phyloP scores from a whole-genome alignment of 371 early-diverging fungal species.

The Blakeslea trispora region DNA sequence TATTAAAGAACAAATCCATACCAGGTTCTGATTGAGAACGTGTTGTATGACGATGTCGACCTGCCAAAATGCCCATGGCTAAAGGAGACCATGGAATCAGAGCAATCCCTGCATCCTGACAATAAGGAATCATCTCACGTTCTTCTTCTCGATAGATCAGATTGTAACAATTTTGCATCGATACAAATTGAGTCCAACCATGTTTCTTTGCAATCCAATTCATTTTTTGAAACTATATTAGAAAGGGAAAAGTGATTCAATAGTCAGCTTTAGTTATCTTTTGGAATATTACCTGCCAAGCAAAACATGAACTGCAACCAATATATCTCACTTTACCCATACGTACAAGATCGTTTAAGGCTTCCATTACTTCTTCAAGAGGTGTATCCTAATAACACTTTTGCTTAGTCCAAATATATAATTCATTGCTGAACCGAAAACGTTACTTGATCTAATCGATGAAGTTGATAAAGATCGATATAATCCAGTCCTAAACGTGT shows the following conservation, averaged over 20 bases:
- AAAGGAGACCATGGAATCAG: conserved; percentile 58
- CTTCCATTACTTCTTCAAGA: conserved; percentile 57
- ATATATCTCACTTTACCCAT: conserved; percentile 54
- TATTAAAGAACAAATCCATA: conserved; percentile 1
- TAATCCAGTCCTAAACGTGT: conserved; percentile 55
- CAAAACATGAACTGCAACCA: conserved; percentile 34
- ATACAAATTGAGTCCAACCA: conserved; percentile 56
- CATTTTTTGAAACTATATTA: conserved; percentile 46
- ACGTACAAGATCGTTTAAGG: conserved; percentile 53
- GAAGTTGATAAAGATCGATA: conserved; percentile 65
- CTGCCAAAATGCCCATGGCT: conserved; percentile 37
- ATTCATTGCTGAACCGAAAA: too few relatives aligned
- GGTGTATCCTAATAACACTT: conserved; percentile 38
- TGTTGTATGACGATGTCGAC: conserved; percentile 29
- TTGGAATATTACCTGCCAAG: conserved; percentile 30
- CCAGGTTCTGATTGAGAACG: conserved; percentile 16
- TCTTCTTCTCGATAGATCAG: conserved; percentile 64
- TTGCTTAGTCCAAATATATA: too few relatives aligned
- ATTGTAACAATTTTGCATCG: conserved; percentile 59
- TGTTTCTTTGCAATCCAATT: conserved; percentile 43
- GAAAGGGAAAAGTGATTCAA: too few relatives aligned
- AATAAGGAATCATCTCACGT: conserved; percentile 59
- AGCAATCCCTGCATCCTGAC: conserved; percentile 43
- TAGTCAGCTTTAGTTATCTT: too few relatives aligned
- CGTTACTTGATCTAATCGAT: conserved; percentile 38